Base-by-base conservation (phyloP, 139 green algal species). In the Yamagishiella unicocca region DNA sequence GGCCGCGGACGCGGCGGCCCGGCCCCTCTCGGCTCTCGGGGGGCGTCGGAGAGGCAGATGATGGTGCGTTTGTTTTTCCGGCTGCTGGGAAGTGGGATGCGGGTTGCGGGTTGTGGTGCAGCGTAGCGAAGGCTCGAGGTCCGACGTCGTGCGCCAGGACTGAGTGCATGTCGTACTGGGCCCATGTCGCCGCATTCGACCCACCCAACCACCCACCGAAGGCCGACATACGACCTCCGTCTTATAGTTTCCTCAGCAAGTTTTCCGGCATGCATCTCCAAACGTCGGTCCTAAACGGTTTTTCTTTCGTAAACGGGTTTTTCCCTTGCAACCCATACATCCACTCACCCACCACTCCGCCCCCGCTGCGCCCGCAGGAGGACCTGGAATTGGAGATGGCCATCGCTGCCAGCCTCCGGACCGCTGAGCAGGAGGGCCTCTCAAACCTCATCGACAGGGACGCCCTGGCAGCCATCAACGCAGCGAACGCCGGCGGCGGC, bases 401-500 rank as follows among this genome's bases (percentile, higher is more conserved):
- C 25, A 88, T 88, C 37, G 53, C 53, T 12, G 83, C 83, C 19
- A 83, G 71, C 38, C 33, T 88, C 6, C 33, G 22, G n/a, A 83
- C 66, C 53, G 83, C 83, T 0, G 31, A 88, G 83, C 55, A 83
- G 50, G 83, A 88, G 71, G 83, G 83, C 14, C 50, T 64, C 4
- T 24, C 31, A 0, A 53, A 88, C 29, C 55, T 88, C 31, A 53
- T 88, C 3, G 83, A 88, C 21, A 43, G 45, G 19, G 71, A 88
- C 1, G 55, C 64, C 4, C 62, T 78, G 17, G 81, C 81, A 9
- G 81, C 81, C 25, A 42, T 86, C 1, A 46, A 67, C 33, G 45
- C 46, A 4, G 38, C 55, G 25, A n/a, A 10, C 37, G 33, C 19
- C 8, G 46, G 24, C 6, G 24, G 50, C 31, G 70, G 9, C 24